Evolutionary conservation across 169 alveolate species (phyloP).

Genomic region (Plasmodium vivax): DNA sequence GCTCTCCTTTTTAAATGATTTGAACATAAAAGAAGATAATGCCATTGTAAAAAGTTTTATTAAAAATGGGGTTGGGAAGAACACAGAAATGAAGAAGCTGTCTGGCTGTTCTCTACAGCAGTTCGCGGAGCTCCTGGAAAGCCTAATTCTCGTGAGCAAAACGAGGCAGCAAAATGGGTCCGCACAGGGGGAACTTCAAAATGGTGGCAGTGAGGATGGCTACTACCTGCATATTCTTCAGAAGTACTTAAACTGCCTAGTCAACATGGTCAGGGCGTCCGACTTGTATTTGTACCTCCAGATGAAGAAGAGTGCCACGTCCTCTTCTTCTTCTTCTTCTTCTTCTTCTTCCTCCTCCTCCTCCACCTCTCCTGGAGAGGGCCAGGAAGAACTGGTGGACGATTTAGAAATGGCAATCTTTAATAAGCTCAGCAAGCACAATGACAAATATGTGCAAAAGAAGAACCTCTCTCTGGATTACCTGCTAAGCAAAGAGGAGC

Average conservation of each 20-base stretch:
- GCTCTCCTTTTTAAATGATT: slow-evolving; percentile 30
- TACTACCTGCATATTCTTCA: slow-evolving; percentile 20
- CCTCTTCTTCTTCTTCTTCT: neutral
- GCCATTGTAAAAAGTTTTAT: slow-evolving; percentile 61
- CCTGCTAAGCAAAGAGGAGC: slow-evolving; percentile 56
- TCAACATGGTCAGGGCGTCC: slow-evolving; percentile 3
- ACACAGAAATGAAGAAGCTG: slow-evolving; percentile 29
- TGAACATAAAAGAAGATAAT: slow-evolving; percentile 59
- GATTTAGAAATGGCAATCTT: slow-evolving; percentile 40
- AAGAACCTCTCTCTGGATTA: slow-evolving; percentile 36
- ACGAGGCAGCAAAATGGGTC: neutral
- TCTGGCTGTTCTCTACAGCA: slow-evolving; percentile 73
- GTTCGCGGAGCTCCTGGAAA: slow-evolving; percentile 64
- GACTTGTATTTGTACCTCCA: slow-evolving; percentile 30
- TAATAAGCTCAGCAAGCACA: slow-evolving; percentile 46
- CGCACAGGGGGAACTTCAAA: neutral
- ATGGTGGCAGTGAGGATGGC: neutral
- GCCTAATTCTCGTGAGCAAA: slow-evolving; percentile 33
- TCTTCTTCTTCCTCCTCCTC: too few species aligned
- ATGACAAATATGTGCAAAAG: slow-evolving; percentile 60
- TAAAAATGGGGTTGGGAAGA: slow-evolving; percentile 57
- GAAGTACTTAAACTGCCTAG: neutral
- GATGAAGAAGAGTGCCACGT: slow-evolving; percentile 9
- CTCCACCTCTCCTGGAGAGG: neutral
- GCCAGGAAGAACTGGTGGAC: slow-evolving; percentile 10